Evolutionary conservation across 2,329 filamentous ascomycete species (phyloP).

Genomic region (Fusarium bulbicola): DNA sequence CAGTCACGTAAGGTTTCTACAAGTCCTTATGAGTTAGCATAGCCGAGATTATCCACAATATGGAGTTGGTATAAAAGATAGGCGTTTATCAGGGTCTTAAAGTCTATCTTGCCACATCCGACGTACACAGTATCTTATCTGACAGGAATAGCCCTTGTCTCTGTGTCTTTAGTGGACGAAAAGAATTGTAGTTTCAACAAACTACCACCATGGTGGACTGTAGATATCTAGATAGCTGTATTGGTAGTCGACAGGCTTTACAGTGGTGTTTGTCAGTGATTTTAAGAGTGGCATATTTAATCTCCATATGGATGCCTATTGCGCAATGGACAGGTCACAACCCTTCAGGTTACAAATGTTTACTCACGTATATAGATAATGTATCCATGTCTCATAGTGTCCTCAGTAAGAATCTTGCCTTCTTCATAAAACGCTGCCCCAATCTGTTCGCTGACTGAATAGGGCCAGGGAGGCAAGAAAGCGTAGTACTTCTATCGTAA

Average conservation of each 20-base stretch:
- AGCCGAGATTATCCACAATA: neutral
- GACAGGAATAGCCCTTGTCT: neutral
- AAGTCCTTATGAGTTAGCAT: neutral
- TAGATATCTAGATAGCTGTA: neutral
- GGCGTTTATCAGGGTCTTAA: neutral
- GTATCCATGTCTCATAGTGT: neutral
- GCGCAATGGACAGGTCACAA: neutral
- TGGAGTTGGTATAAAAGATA: neutral
- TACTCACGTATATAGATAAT: too few species aligned
- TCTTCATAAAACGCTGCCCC: too few species aligned
- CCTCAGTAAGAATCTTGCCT: neutral
- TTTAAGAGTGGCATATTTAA: neutral
- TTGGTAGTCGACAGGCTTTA: neutral
- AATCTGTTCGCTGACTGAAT: neutral
- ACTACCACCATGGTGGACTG: neutral
- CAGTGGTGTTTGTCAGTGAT: neutral
- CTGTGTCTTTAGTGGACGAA: neutral
- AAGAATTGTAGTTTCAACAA: fast-evolving
- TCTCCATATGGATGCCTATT: neutral
- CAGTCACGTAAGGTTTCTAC: neutral
- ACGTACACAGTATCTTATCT: neutral
- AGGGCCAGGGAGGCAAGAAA: neutral
- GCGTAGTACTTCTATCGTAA: fast-evolving
- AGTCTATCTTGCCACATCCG: neutral
- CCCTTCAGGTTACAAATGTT: fast-evolving